Base-by-base conservation (phyloP, 345 rosid genomes). In the Aegle marmelos region DNA sequence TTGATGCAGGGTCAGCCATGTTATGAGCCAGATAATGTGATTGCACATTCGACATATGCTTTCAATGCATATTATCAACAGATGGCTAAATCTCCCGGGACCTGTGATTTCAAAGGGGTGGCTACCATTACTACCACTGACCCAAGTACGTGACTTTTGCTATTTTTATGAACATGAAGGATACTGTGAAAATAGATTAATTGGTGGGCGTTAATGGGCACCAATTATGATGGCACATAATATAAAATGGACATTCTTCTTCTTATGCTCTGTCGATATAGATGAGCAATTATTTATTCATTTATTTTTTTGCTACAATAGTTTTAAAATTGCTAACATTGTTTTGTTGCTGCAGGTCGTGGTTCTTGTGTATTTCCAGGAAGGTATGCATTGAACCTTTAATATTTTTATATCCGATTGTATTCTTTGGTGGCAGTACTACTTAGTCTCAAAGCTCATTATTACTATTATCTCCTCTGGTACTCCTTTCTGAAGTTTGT, bases 51-150 rank as follows among this genome's bases (percentile, higher is more conserved):
- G 3, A 89, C 90, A 2, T 97, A 89, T 78, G 99, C 99, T 80
- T 97, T 93, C 87, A 89, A 97, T 82, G 83, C 95, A 30, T 97
- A 97, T 83, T 97, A 84, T 86, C 99, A 97, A 83, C 76, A 56
- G 80, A 93, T 87, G 93, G 84, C 76, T 30, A 94, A 91, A 83
- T 86, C 93, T 80, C 76, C 85, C 0, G 98, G 99, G 78, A 90
- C 91, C 39, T 97, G 99, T 83, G 98, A 97, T 83, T 97, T 97
- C 76, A 94, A 93, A 79, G 99, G 98, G 58, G 98, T 93, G 9
- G 98, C 98, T 37, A 80, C 92, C 25, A 82, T 94, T 83, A 92
- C 98, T 14, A 90, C 97, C 36, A 90, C 92, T 39, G 94, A 97
- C 80, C 98, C 98, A 79, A 97, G 99, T 96, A 92, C 60, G 92